Conservation (phyloP, 768 basidiomycete genomes). For the Pulveroboletus ravenelii region DNA sequence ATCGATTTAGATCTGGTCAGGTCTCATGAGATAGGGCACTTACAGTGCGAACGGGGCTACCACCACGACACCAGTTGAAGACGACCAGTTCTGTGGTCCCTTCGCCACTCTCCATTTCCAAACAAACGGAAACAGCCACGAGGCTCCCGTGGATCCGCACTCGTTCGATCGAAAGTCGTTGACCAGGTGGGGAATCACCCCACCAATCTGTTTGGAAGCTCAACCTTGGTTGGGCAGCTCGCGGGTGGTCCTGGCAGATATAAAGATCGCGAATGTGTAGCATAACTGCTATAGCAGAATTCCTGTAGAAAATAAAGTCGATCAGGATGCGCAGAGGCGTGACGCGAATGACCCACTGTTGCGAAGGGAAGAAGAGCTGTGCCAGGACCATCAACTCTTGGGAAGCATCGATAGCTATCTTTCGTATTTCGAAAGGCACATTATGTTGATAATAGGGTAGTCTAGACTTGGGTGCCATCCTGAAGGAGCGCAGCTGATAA, state of each 20-base stretch:
- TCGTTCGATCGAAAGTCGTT: constrained; percentile 29
- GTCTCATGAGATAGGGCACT: background rate
- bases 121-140: constrained; percentile 24
- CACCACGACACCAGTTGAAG: constrained; percentile 29
- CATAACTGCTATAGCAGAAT: constrained; percentile 21
- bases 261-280: constrained; percentile 53
- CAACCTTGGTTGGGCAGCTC: constrained; percentile 30
- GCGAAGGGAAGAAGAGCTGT: constrained; percentile 28
- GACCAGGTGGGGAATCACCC: constrained; percentile 29
- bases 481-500: constrained; percentile 32
- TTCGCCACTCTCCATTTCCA: constrained; percentile 31
- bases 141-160: constrained; percentile 26
- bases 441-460: constrained; percentile 30
- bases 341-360: constrained; percentile 16
- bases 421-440: constrained; percentile 32
- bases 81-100: constrained; percentile 29
- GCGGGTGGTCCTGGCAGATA: constrained; percentile 51
- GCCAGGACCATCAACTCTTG: constrained; percentile 30
- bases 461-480: constrained; percentile 20
- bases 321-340: background rate
- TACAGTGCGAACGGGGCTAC: constrained; percentile 26
- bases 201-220: constrained; percentile 33
- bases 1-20: background rate
- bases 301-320: constrained; percentile 13
- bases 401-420: constrained; percentile 29